Base-by-base conservation (phyloP, 768 basidiomycete species). In the Boletus eberwhitei region DNA sequence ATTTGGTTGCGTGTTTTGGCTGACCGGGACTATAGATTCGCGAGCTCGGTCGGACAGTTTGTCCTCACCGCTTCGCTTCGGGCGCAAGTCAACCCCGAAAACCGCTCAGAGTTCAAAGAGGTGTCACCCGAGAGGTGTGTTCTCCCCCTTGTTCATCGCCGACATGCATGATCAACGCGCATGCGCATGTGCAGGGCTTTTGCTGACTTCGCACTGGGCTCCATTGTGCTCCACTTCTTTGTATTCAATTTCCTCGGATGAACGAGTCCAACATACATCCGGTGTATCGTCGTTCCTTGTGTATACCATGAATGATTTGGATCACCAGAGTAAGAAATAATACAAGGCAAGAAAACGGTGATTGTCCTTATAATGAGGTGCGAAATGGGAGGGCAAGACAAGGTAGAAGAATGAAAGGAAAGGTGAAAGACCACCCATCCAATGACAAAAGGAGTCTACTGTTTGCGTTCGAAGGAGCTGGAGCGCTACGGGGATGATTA, bases 171-270 rank as follows among this genome's bases (percentile, higher is more conserved):
- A 35, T 35, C 35, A 48, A 46, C 24, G 29, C 17, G 13, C 43
- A 48, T 34, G 32, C 17, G 16, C 43, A 48, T 35, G 29, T 44
- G 17, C 67, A 99, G 97, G 65, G 97, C 97, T 19, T 99, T 99
- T 66, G 95, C 91, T 42, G 97, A 99, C 67, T 99, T 98, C 66
- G 90, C 89, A 26, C 71, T 95, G 42, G 94, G 94, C n/a, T 95
- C 93, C 3, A 87, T 98, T 58, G 85, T 98, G 37, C 79, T 99
- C 34, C 97, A 99, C 73, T 94, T 98, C 78, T 99, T 98, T 71
- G 95, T 97, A 56, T 98, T 87, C 81, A 98, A 98, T 75, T 98
- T 97, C 81, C 80, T 99, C 14, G 97, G 96, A 71, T 98, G 71
- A 74, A 53, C 35, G 19, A 13, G 24, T 36, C 34, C 21, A 34